Percentiles rank a stretch among this genome's conserved stretches.
Conservation (phyloP, 306 rosid species). For the Quercus dentata region DNA sequence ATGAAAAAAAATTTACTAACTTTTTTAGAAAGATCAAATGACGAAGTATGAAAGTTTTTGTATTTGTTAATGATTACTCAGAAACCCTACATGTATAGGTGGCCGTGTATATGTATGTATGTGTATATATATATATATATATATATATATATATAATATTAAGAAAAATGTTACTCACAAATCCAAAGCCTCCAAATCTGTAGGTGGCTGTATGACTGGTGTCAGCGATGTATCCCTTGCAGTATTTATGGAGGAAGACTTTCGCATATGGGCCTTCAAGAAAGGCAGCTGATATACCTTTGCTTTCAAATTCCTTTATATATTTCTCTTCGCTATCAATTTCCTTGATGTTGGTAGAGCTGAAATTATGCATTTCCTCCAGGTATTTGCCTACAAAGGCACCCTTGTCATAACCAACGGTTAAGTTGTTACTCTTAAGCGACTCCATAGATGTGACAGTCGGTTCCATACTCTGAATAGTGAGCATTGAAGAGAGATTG, state of each 20-base stretch:
- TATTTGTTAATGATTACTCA: not conserved
- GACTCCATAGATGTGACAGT: slow-evolving; percentile 30
- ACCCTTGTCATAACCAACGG: slow-evolving; percentile 47
- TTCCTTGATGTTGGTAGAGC: not conserved
- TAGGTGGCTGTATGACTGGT: not conserved
- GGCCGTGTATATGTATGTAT: no score
- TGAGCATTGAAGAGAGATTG: slow-evolving; percentile 66
- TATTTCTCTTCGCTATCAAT: not conserved
- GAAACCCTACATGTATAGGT: no score
- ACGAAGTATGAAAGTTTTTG: not conserved
- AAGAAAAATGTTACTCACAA: slow-evolving; percentile 24
- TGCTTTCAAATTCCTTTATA: not conserved
- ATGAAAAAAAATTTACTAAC: no score
- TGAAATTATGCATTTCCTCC: not conserved
- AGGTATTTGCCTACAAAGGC: slow-evolving; percentile 1
- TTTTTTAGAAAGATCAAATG: no score
- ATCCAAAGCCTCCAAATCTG: slow-evolving; percentile 36
- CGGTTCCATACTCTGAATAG: slow-evolving; percentile 38
- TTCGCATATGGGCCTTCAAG: slow-evolving; percentile 29
- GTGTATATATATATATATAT: no score
- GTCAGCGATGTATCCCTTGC: slow-evolving; percentile 5
- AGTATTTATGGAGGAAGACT: slow-evolving; percentile 19
- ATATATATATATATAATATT: no score
- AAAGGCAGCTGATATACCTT: slow-evolving; percentile 25
- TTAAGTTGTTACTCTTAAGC: slow-evolving; percentile 29